These are phyloP conservation scores for Trametes cubensis DNA, from an alignment of 768 basidiomycete species.

Conservation along the genomic window DNA sequence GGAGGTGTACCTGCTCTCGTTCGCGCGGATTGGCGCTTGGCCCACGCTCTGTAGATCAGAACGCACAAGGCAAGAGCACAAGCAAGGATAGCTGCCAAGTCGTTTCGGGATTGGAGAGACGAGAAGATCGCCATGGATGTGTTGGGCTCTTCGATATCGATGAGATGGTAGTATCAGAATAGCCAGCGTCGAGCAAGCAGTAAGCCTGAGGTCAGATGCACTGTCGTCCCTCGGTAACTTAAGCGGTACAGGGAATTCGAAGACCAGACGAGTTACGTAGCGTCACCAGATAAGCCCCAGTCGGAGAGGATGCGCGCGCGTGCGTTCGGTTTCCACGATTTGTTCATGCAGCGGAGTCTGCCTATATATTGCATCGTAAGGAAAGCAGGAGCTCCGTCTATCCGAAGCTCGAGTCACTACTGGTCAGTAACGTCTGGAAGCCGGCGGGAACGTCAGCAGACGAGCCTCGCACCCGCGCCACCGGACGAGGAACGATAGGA, in stretches of 20 bases:
- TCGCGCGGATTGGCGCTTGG: background rate
- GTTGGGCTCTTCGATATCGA: background rate
- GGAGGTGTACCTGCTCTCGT: background rate
- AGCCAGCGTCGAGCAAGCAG: too few relatives aligned
- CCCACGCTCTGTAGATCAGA: background rate
- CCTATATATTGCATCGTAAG: background rate
- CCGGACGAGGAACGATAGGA: too few relatives aligned
- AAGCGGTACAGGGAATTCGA: too few relatives aligned
- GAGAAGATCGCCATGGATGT: background rate
- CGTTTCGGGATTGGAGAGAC: background rate
- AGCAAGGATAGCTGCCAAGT: background rate
- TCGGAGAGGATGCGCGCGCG: too few relatives aligned
- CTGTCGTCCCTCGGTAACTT: too few relatives aligned
- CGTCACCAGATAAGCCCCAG: too few relatives aligned
- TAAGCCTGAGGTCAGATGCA: too few relatives aligned
- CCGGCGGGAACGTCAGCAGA: constrained; percentile 1
- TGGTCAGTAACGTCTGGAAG: background rate
- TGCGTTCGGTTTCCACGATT: too few relatives aligned
- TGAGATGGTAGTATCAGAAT: too few relatives aligned
- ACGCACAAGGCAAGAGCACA: background rate
- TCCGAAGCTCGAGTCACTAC: constrained; percentile 7
- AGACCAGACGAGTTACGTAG: too few relatives aligned
- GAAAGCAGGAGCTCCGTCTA: constrained; percentile 10
- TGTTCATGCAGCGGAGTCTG: too few relatives aligned
- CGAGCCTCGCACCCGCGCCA: background rate